Evolutionary conservation across 306 rosid genomes (phyloP), one percentile per base, ranked within the genome.

Genomic region (Hippophae rhamnoides): DNA sequence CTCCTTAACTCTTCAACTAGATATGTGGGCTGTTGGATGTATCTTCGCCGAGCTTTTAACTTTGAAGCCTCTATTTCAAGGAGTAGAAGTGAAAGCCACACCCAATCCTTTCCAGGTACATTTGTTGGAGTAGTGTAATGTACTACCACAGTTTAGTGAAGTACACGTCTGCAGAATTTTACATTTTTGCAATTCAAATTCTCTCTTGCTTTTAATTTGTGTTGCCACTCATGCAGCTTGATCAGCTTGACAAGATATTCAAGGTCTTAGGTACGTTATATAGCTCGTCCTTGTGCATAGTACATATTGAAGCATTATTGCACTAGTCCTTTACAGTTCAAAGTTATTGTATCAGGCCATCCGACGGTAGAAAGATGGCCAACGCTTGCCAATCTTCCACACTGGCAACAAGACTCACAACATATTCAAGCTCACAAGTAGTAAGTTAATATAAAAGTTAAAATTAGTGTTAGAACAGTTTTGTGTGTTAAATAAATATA

Each of bases 11-110:
- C 53, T 54, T 68, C 57, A 70, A 52, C 62, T 74, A 90, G 98
- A 90, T 73, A 90, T 83, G 96, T 90, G 98, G 98, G 98, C 98
- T 52, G 95, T 90, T 79, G 98, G 98, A 60, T 90, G 98, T 83
- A 90, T 90, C 67, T 90, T 90, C 83, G 98, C 98, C 12, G 98
- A 90, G 83, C 89, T 90, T 75, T 74, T 90, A 81, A 90, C 98
- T 55, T 74, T 90, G 83, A 90, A 90, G 84, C 98, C 98, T 46
- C 78, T 90, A 71, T 90, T 90, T 78, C 98, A 90, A 87, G 98
- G 98, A 65, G 82, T 76, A 54, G 98, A 90, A 83, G 96, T 87
- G 68, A 90, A 90, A 80, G 92, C 86, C 54, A 62, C 79, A 5
- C 82, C 80, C 48, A 87, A 85, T 76, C 96, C 98, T 66, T 90